Conservation (phyloP, 768 basidiomycete genomes). For the Suillus clintonianus region DNA sequence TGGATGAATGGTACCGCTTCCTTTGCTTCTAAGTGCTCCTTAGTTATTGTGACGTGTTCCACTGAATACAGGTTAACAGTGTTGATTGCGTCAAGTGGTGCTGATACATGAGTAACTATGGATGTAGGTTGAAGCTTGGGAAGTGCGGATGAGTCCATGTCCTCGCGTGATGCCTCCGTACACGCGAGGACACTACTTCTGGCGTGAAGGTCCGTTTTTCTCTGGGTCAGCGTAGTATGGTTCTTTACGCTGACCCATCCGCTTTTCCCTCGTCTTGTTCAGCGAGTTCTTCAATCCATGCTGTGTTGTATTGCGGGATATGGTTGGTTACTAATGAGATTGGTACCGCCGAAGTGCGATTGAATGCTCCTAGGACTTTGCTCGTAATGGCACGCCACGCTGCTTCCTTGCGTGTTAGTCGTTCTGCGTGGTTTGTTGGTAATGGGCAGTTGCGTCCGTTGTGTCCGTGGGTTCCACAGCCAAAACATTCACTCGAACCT, state of each 20-base stretch:
- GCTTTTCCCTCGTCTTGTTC: background rate
- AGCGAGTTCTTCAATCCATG: background rate
- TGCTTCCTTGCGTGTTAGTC: background rate
- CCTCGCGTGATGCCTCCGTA: background rate
- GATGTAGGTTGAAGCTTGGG: no score
- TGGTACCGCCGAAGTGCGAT: background rate
- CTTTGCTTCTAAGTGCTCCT: no score
- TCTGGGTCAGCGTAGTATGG: background rate
- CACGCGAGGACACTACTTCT: background rate
- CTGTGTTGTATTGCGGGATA: background rate
- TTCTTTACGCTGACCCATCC: background rate
- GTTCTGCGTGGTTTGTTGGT: background rate
- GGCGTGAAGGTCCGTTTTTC: background rate
- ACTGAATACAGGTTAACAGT: no score
- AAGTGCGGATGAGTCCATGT: background rate
- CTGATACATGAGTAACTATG: no score
- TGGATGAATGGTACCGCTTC: no score
- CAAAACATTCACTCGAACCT: background rate
- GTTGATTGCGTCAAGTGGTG: no score
- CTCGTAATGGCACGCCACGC: background rate
- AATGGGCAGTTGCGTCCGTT: background rate
- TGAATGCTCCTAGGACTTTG: background rate
- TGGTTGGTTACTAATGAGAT: background rate
- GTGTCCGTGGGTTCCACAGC: background rate
- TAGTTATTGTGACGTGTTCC: no score